Percentiles rank a stretch among this genome's conserved stretches.
Evolutionary conservation across 2,329 filamentous ascomycete species (phyloP).

Genomic region (Camillea tinctor): DNA sequence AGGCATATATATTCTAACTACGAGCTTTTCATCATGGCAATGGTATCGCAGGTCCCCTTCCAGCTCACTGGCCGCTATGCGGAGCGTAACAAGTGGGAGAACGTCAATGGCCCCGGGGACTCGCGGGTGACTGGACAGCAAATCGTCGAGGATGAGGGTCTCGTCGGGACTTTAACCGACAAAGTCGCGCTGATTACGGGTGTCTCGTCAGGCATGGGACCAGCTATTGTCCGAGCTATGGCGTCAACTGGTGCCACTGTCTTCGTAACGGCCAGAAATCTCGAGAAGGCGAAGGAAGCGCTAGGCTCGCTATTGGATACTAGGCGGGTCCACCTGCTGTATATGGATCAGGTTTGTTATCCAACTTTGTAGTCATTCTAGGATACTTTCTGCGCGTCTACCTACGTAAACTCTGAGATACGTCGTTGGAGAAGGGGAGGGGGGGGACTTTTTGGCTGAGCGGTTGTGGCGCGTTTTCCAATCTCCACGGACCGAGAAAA

Average conservation of each 20-base stretch:
- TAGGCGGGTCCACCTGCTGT: constrained; percentile 35
- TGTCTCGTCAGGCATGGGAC: constrained; percentile 36
- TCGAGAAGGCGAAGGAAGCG: constrained; percentile 36
- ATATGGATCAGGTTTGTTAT: constrained; percentile 26
- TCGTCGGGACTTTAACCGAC: constrained; percentile 31
- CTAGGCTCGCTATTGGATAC: constrained; percentile 31
- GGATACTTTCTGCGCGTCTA: too few relatives aligned
- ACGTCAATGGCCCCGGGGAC: constrained; percentile 34
- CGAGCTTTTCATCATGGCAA: constrained; percentile 4
- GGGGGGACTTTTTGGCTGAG: too few relatives aligned
- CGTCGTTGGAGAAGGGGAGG: too few relatives aligned
- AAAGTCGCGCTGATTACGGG: constrained; percentile 44
- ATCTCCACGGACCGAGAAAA: too few relatives aligned
- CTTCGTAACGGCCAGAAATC: constrained; percentile 42
- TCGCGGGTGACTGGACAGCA: constrained; percentile 37
- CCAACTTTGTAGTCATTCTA: background rate
- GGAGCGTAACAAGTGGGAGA: constrained; percentile 21
- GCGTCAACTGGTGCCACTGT: constrained; percentile 41
- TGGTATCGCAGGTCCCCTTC: constrained; percentile 15
- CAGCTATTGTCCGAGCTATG: constrained; percentile 40
- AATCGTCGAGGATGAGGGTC: constrained; percentile 36
- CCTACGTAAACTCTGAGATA: too few relatives aligned
- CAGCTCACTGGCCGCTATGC: constrained; percentile 25
- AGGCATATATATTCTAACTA: background rate
- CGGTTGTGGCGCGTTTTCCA: too few relatives aligned